Percentiles rank a stretch among this genome's conserved stretches.
Conservation (phyloP, 2,329 filamentous ascomycete species). For the Fusarium lateritium region DNA sequence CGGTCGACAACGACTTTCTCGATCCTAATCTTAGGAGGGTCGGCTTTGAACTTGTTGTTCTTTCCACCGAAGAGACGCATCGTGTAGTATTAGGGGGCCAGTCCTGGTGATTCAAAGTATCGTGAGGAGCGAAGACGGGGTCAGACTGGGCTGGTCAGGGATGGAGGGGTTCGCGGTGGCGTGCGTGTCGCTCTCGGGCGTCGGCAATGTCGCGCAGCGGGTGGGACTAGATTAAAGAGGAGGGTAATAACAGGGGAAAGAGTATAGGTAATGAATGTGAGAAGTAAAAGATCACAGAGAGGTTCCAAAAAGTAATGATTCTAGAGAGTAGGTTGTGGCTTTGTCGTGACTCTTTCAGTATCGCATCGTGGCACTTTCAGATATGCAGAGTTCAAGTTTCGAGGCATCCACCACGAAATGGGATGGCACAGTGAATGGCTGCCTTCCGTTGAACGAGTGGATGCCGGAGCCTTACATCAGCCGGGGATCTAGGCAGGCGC, state of each 20-base stretch:
- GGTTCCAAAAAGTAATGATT: slow-evolving; percentile 22
- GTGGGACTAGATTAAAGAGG: slow-evolving; percentile 41
- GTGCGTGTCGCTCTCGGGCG: slow-evolving; percentile 41
- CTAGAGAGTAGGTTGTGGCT: slow-evolving; percentile 12
- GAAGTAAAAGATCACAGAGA: slow-evolving; percentile 13
- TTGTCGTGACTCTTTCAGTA: slow-evolving; percentile 38
- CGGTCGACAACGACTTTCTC: slow-evolving; percentile 65
- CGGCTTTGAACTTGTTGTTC: slow-evolving; percentile 66
- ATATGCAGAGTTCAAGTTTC: slow-evolving; percentile 44
- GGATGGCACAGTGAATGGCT: slow-evolving; percentile 22
- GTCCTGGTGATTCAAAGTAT: slow-evolving; percentile 22
- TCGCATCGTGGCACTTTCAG: slow-evolving; percentile 45
- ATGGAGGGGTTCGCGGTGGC: slow-evolving; percentile 52
- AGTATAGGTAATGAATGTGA: slow-evolving; percentile 31
- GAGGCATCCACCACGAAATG: slow-evolving; percentile 39
- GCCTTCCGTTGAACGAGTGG: slow-evolving; percentile 36
- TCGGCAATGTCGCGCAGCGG: slow-evolving; percentile 49
- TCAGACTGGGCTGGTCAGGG: slow-evolving; percentile 39
- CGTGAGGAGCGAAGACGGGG: slow-evolving; percentile 17
- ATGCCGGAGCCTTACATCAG: slow-evolving; percentile 42
- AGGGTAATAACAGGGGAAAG: slow-evolving; percentile 36
- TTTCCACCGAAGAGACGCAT: slow-evolving; percentile 61
- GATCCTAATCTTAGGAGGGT: slow-evolving; percentile 65
- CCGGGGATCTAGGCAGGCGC: slow-evolving; percentile 15
- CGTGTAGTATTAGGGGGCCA: slow-evolving; percentile 32